Evolutionary conservation across 257 asterid species (phyloP), one percentile per base, ranked within the genome.

Genomic region (Capsicum rhomboideum): DNA sequence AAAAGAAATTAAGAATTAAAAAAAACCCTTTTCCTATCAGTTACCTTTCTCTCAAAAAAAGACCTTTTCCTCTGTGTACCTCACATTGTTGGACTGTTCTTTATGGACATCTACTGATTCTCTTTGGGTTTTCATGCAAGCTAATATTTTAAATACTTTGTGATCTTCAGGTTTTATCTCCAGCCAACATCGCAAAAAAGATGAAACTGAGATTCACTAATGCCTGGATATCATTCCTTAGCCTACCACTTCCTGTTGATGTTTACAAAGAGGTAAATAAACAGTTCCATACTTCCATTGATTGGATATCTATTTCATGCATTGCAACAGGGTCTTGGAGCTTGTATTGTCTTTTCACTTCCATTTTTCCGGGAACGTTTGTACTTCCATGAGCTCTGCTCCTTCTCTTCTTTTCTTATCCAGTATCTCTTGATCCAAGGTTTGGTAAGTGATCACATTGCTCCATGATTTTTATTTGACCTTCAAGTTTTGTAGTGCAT

Each of bases 151-250:
- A 50, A 82, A 59, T 50, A n/a, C 82, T 84, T 86, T 74, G 64
- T 34, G 66, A 67, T 85, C 82, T 82, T 66, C 92, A 95, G 98
- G 94, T 86, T 89, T 67, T 90, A 86, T 85, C 97, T 87, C 66
- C 92, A 21, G 84, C 83, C 52, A 88, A 59, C 83, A 78, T 90
- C 16, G 83, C 92, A 37, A 96, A 92, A 90, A 96, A 90, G 94
- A 90, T 96, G 96, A 96, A 95, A 90, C 89, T 86, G 69, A 96
- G 92, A 90, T 92, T 94, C 72, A 90, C 92, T 58, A 96, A 92
- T 88, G 98, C 97, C 82, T 96, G 99, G 99, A 92, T 94, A 89
- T 87, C 98, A 52, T 96, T 96, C 86, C 98, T 96, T 79, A 80
- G 87, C 82, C 85, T 93, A 90, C 91, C 94, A 68, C 98, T 96